Evolutionary conservation across 441 rosid species (phyloP).

Genomic region (Brassica balearica): DNA sequence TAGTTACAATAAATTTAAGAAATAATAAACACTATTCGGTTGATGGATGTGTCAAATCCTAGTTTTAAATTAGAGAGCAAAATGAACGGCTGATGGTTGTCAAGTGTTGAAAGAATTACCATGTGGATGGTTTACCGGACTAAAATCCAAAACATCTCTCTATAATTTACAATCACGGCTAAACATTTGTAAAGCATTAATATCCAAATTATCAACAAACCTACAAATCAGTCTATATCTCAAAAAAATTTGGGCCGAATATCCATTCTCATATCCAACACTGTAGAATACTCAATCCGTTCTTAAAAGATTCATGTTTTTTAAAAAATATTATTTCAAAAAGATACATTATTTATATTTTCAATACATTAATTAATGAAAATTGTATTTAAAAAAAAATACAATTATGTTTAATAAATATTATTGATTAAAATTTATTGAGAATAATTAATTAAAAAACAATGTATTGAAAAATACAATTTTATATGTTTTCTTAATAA

Average conservation of each 20-base stretch:
- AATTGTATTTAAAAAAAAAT: too few species aligned
- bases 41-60: conserved; percentile 5
- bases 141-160: not conserved
- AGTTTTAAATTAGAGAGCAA: not conserved
- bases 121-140: not conserved
- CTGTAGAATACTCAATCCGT: not conserved
- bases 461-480: too few species aligned
- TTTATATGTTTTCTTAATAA: too few species aligned
- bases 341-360: too few species aligned
- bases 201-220: not conserved
- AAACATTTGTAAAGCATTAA: not conserved
- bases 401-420: too few species aligned
- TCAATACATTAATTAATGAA: too few species aligned
- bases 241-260: not conserved
- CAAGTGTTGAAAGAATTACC: not conserved
- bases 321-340: too few species aligned
- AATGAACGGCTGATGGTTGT: not conserved
- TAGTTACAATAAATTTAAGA: conserved; percentile 23
- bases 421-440: too few species aligned
- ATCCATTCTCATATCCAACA: not conserved
- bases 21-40: not conserved
- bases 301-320: too few species aligned
- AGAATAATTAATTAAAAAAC: too few species aligned
- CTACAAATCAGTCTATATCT: not conserved
- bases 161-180: not conserved